phyloP scores from a whole-genome alignment of 805 yeast species.

The Suhomyces vadensis region DNA sequence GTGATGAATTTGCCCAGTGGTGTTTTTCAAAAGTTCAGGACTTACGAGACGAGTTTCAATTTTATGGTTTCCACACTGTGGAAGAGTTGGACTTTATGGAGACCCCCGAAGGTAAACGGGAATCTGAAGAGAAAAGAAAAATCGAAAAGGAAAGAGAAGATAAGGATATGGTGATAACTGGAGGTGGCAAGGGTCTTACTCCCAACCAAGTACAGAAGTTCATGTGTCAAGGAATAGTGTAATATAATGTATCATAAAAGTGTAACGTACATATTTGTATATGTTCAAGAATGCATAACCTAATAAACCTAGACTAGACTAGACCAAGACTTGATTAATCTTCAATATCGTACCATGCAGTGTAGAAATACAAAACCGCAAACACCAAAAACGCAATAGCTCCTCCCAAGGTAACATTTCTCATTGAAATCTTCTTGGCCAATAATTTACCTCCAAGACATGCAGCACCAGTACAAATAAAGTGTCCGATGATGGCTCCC shows the following conservation, averaged over 20 bases:
- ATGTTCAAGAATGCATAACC: too few species aligned
- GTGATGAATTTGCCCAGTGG: conserved; percentile 68
- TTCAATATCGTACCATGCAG: conserved; percentile 47
- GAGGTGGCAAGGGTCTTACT: conserved; percentile 27
- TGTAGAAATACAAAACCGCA: conserved; percentile 75
- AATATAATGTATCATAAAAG: neutral
- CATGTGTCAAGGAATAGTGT: conserved; percentile 36
- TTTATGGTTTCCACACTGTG: conserved; percentile 60
- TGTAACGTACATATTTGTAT: too few species aligned
- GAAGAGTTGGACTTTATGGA: conserved; percentile 42
- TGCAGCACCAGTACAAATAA: conserved; percentile 85
- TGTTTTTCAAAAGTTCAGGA: conserved; percentile 57
- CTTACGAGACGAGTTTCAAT: conserved; percentile 55
- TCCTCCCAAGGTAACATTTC: conserved; percentile 90
- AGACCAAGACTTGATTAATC: conserved; percentile 2
- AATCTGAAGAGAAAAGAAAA: conserved; percentile 22
- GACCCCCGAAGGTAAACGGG: conserved; percentile 34
- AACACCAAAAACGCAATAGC: conserved; percentile 83
- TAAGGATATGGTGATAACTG: conserved; percentile 25
- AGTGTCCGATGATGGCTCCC: conserved; percentile 91
- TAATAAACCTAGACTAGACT: neutral
- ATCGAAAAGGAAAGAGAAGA: conserved; percentile 26
- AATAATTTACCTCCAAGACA: conserved; percentile 88
- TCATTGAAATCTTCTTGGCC: conserved; percentile 87
- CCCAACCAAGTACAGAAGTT: conserved; percentile 41